phyloP scores from a whole-genome alignment of 495 filamentous ascomycete genomes.

The Evernia prunastri region DNA sequence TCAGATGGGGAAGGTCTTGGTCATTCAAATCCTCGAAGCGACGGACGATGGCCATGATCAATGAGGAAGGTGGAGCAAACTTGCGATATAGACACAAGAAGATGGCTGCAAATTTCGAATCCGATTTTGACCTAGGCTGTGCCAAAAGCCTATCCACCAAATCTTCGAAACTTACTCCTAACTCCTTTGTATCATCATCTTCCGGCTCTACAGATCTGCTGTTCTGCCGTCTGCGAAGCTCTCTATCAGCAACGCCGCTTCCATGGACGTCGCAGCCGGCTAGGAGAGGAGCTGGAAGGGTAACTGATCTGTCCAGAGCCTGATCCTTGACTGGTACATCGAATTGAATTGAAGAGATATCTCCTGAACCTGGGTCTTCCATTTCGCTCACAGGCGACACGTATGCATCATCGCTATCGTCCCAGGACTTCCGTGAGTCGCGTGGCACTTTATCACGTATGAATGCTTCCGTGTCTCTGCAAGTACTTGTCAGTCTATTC shows the following conservation, averaged over 20 bases:
- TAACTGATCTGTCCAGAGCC: not conserved
- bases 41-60: conserved; percentile 65
- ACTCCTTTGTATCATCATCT: conserved; percentile 36
- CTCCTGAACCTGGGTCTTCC: not conserved
- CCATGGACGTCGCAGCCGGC: conserved; percentile 7
- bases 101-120: conserved; percentile 75
- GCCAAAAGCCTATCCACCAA: conserved; percentile 80
- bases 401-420: conserved; percentile 1
- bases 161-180: conserved; percentile 74
- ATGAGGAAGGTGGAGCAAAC: conserved; percentile 72
- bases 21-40: conserved; percentile 63
- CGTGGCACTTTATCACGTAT: not conserved
- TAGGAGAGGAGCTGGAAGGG: not conserved
- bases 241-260: not conserved
- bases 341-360: not conserved
- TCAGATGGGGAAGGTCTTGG: conserved; percentile 50
- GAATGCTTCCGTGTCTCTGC: not conserved
- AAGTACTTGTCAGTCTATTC: not conserved
- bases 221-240: conserved; percentile 1
- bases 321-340: conserved; percentile 3
- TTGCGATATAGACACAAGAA: conserved; percentile 95
- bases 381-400: not conserved
- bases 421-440: not conserved
- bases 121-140: conserved; percentile 73
- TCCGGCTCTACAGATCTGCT: conserved; percentile 6